These are phyloP conservation scores for Globisporangium solare DNA, from an alignment of 352 stramenopile genomes.

Conservation along the genomic window DNA sequence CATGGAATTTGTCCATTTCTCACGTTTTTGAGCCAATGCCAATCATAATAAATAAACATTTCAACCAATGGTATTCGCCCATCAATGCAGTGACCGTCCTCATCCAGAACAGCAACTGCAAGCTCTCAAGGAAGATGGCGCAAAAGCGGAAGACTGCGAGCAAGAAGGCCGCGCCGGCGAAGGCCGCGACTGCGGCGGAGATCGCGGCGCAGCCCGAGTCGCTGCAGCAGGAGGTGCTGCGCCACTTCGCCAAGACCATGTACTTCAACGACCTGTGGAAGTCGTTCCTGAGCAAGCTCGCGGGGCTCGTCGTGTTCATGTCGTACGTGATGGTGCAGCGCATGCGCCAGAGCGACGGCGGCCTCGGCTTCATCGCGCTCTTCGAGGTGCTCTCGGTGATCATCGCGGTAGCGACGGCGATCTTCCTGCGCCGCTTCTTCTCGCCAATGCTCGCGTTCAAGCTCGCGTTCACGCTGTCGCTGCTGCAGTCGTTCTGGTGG, in stretches of 20 bases:
- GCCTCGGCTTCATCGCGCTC: constrained; percentile 45
- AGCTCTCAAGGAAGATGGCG: too few species aligned
- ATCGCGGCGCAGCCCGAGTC: constrained; percentile 21
- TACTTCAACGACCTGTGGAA: constrained; percentile 86
- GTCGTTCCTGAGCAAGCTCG: constrained; percentile 78
- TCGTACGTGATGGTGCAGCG: constrained; percentile 51
- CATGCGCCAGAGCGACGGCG: constrained; percentile 41
- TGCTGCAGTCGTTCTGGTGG: constrained; percentile 74
- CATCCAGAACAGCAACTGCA: too few species aligned
- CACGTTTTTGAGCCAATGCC: neutral
- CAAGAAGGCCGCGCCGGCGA: constrained; percentile 11
- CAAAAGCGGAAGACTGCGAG: constrained; percentile 12
- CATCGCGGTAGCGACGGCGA: constrained; percentile 41
- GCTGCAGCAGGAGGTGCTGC: constrained; percentile 63
- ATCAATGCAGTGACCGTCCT: too few species aligned
- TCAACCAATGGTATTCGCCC: too few species aligned
- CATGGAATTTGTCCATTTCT: too few species aligned
- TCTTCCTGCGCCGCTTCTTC: constrained; percentile 62
- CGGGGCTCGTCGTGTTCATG: constrained; percentile 64
- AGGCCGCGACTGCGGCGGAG: constrained; percentile 1
- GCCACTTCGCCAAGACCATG: constrained; percentile 79
- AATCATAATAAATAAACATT: too few species aligned
- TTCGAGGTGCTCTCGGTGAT: constrained; percentile 66
- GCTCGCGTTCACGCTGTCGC: constrained; percentile 61
- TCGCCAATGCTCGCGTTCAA: constrained; percentile 75